These are phyloP conservation scores for Tulasnella sp. DNA, from an alignment of 768 basidiomycete genomes.

Conservation along the genomic window DNA sequence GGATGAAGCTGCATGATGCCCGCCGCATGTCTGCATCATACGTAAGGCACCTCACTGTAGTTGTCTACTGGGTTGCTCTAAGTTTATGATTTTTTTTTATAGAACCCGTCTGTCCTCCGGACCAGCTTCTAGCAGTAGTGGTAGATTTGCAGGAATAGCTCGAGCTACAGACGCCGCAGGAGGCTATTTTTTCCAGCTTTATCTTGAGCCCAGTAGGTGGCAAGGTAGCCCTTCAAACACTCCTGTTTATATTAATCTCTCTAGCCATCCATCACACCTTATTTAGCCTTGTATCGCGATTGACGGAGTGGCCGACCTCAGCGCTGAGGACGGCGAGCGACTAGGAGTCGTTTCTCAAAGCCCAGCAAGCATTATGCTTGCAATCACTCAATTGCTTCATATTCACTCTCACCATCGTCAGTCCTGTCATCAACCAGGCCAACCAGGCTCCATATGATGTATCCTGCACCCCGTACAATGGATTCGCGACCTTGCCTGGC, in stretches of 20 bases:
- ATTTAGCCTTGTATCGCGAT: constrained; percentile 6
- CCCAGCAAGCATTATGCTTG: not conserved
- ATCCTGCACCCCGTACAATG: no score
- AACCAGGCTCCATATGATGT: no score
- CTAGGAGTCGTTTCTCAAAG: not conserved
- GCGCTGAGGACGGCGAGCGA: not conserved
- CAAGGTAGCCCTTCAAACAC: no score
- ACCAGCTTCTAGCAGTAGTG: constrained; percentile 1
- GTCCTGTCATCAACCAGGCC: no score
- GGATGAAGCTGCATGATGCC: not conserved
- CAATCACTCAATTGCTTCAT: not conserved
- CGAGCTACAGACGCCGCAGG: not conserved
- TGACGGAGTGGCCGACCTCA: not conserved
- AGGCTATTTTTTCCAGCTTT: not conserved
- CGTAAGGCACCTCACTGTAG: no score
- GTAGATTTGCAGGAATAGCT: not conserved
- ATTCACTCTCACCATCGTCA: no score
- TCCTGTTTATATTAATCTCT: not conserved
- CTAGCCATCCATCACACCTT: not conserved
- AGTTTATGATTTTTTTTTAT: no score
- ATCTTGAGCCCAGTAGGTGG: not conserved
- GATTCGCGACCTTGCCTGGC: no score
- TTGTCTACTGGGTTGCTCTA: not conserved
- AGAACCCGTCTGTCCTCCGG: not conserved
- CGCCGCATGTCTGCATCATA: not conserved